A percentile compares a stretch with the other conserved stretches of the same genome.
Conservation (phyloP, 768 basidiomycete species). For the Leccinum rimulosum region DNA sequence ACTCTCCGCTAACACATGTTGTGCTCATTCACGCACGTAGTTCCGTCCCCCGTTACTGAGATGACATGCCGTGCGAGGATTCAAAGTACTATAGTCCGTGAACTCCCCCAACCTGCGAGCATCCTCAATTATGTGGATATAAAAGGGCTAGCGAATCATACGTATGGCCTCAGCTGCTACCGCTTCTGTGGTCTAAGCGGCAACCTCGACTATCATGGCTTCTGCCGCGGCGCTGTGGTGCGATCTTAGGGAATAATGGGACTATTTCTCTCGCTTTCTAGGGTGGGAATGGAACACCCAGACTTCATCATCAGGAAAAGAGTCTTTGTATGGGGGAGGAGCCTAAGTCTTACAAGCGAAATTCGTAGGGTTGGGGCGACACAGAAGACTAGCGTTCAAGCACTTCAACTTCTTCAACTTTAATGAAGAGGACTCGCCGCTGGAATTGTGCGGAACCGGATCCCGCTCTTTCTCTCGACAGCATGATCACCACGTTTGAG, state of each 20-base stretch:
- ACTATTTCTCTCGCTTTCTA: constrained; percentile 47
- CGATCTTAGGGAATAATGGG: constrained; percentile 44
- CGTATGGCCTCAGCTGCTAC: constrained; percentile 29
- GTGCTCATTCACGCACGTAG: constrained; percentile 39
- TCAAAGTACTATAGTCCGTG: constrained; percentile 20
- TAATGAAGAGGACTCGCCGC: constrained; percentile 20
- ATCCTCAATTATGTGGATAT: constrained; percentile 27
- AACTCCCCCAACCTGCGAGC: constrained; percentile 30
- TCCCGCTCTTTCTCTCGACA: too few species aligned
- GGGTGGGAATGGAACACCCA: constrained; percentile 31
- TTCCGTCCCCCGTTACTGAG: constrained; percentile 46
- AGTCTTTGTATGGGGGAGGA: constrained; percentile 36
- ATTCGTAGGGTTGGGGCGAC: constrained; percentile 58
- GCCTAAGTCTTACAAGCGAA: constrained; percentile 59
- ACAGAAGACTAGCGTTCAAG: constrained; percentile 46
- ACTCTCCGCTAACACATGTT: constrained; percentile 14
- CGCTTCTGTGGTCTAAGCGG: constrained; percentile 10
- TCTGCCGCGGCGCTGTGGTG: constrained; percentile 32
- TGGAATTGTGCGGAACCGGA: constrained; percentile 24
- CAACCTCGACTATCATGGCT: constrained; percentile 20
- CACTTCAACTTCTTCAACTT: constrained; percentile 33
- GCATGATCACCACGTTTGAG: too few species aligned
- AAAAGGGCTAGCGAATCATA: constrained; percentile 26
- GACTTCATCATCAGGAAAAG: constrained; percentile 32
- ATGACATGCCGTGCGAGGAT: constrained; percentile 44